Percentiles rank a stretch among this genome's conserved stretches.
phyloP scores from a whole-genome alignment of 306 rosid genomes.

The Quercus variabilis region DNA sequence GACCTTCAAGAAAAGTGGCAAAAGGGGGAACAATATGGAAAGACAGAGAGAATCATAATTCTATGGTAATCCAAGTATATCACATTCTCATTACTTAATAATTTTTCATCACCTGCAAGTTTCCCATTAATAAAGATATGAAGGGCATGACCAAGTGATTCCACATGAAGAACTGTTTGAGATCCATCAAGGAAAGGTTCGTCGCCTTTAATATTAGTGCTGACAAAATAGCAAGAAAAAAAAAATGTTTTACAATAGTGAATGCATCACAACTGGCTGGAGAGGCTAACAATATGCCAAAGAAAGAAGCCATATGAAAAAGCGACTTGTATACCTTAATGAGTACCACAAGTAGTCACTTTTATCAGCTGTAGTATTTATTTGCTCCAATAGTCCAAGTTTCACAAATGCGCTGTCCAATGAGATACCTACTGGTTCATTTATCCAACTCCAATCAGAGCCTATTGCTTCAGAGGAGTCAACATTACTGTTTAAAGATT shows the following conservation, averaged over 20 bases:
- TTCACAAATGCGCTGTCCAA: slow-evolving; percentile 60
- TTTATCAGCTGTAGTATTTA: slow-evolving; percentile 84
- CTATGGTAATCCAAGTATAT: not conserved
- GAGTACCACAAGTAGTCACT: slow-evolving; percentile 97
- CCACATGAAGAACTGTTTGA: slow-evolving; percentile 69
- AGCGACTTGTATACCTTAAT: slow-evolving; percentile 47
- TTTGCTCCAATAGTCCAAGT: slow-evolving; percentile 79
- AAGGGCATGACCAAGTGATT: slow-evolving; percentile 90
- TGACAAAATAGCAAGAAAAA: slow-evolving; percentile 24
- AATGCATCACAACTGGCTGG: slow-evolving; percentile 6
- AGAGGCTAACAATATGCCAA: not conserved
- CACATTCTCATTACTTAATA: not conserved
- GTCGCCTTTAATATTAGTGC: slow-evolving; percentile 48
- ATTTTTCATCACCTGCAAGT: slow-evolving; percentile 52
- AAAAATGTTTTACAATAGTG: not conserved
- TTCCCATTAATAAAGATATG: slow-evolving; percentile 73
- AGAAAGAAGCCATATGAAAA: slow-evolving; percentile 17
- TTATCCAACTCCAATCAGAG: slow-evolving; percentile 79
- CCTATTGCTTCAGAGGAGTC: slow-evolving; percentile 47
- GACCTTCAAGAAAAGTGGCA: not conserved
- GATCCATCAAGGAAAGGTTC: slow-evolving; percentile 42
- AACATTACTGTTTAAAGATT: slow-evolving; percentile 41
- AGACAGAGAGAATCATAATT: not conserved
- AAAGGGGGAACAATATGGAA: not conserved
- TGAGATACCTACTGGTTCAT: slow-evolving; percentile 86